Percentiles rank a stretch among this genome's conserved stretches.
These are phyloP conservation scores for Pontederia crassipes DNA, from an alignment of 176 grass and related monocot genomes.

Conservation along the genomic window DNA sequence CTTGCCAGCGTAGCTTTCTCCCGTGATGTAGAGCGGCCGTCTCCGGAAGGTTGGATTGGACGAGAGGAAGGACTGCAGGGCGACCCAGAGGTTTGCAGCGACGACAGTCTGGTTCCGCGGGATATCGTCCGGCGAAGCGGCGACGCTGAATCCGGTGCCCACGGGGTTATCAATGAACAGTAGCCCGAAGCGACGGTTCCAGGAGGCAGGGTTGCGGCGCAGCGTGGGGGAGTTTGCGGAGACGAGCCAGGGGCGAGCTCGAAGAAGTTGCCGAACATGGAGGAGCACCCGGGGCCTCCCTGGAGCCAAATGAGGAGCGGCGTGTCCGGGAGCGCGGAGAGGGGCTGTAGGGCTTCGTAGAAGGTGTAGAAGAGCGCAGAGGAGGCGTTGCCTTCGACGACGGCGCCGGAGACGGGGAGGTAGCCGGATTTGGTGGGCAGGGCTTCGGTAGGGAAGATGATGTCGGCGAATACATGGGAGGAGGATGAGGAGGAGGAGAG, in stretches of 20 bases:
- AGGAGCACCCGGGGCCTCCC: constrained; percentile 53
- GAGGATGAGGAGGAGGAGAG: neutral
- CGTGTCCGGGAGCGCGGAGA: constrained; percentile 18
- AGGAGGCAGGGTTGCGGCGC: no score
- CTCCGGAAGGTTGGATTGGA: no score
- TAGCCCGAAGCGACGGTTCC: no score
- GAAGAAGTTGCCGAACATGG: constrained; percentile 45
- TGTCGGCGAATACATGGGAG: neutral
- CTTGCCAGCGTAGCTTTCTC: no score
- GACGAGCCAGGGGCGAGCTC: constrained; percentile 39
- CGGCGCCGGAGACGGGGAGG: constrained; percentile 5
- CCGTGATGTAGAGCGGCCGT: no score
- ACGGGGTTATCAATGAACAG: no score
- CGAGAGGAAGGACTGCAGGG: no score
- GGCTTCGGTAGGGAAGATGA: constrained; percentile 27
- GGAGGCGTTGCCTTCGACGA: constrained; percentile 6
- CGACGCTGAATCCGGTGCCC: no score
- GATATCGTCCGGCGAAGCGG: no score
- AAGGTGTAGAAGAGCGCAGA: constrained; percentile 50
- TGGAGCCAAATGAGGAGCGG: constrained; percentile 66
- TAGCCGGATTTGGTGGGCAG: constrained; percentile 15
- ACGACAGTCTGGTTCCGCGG: no score
- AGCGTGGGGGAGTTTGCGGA: no score
- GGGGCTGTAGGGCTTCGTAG: constrained; percentile 49
- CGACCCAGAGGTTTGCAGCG: no score